phyloP scores from a whole-genome alignment of 805 yeast genomes.

The Teunomyces kruisii region DNA sequence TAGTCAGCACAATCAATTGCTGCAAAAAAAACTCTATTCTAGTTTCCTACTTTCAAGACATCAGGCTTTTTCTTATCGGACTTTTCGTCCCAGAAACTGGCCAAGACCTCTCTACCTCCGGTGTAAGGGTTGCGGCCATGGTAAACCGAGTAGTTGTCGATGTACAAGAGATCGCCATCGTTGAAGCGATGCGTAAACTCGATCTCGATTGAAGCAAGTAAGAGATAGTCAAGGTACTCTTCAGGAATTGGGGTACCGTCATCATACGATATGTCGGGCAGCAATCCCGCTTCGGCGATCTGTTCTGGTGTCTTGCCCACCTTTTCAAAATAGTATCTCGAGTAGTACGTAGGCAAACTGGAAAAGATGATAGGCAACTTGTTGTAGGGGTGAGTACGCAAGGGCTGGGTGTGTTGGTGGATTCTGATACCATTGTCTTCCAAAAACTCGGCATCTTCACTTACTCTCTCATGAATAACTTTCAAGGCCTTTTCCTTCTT shows the following conservation, averaged over 20 bases:
- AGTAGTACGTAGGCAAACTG: slow-evolving; percentile 19
- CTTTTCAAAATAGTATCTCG: slow-evolving; percentile 10
- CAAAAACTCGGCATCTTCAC: slow-evolving; percentile 9
- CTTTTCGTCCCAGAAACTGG: slow-evolving; percentile 18
- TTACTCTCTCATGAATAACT: slow-evolving; percentile 5
- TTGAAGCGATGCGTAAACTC: slow-evolving; percentile 17
- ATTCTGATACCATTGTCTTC: slow-evolving; percentile 6
- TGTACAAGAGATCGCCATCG: slow-evolving; percentile 19
- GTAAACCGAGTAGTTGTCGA: slow-evolving; percentile 20
- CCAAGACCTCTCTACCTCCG: slow-evolving; percentile 19
- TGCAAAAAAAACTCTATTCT: not conserved
- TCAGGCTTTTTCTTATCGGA: not conserved
- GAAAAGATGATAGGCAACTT: slow-evolving; percentile 18
- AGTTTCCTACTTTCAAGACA: not conserved
- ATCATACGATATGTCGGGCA: slow-evolving; percentile 13
- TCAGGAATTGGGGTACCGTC: slow-evolving; percentile 18
- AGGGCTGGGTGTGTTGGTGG: slow-evolving; percentile 10
- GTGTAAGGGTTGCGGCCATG: slow-evolving; percentile 22
- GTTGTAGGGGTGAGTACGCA: slow-evolving; percentile 7
- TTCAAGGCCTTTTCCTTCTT: slow-evolving; percentile 8
- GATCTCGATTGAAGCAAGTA: slow-evolving; percentile 17
- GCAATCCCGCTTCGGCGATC: slow-evolving; percentile 1
- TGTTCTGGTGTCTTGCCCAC: not conserved
- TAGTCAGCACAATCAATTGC: too few species aligned
- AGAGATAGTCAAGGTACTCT: slow-evolving; percentile 18